phyloP scores from a whole-genome alignment of 768 basidiomycete genomes.

The Pleurotus giganteus region DNA sequence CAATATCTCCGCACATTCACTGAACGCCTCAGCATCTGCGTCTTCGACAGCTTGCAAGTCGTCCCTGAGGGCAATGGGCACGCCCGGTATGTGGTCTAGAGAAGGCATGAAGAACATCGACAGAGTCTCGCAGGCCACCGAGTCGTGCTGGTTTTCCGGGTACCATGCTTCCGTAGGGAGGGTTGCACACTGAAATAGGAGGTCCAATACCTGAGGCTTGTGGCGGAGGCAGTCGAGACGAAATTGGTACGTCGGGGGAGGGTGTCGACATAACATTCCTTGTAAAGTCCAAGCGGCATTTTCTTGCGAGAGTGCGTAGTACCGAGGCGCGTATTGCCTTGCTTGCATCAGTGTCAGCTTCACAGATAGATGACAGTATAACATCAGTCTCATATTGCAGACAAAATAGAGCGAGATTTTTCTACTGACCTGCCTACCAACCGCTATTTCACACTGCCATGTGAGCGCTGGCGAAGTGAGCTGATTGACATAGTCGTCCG shows the following conservation, averaged over 20 bases:
- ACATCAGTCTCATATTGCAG: not conserved
- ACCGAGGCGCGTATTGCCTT: conserved; percentile 19
- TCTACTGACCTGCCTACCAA: not conserved
- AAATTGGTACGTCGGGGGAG: conserved; percentile 17
- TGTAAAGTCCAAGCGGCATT: conserved; percentile 19
- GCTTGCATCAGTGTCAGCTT: conserved; percentile 19
- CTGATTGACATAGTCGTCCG: conserved; percentile 18
- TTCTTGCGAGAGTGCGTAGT: conserved; percentile 27
- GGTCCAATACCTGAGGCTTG: conserved; percentile 19
- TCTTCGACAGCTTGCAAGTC: conserved; percentile 14
- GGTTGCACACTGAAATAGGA: conserved; percentile 24
- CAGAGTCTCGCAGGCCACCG: conserved; percentile 22
- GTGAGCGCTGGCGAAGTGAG: conserved; percentile 19
- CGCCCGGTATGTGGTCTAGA: conserved; percentile 19
- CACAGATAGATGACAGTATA: not conserved
- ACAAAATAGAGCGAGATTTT: not conserved
- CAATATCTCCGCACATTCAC: conserved; percentile 20
- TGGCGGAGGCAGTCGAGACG: conserved; percentile 18
- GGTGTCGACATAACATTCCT: conserved; percentile 17
- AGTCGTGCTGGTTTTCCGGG: conserved; percentile 21
- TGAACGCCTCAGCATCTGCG: conserved; percentile 19
- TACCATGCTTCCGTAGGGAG: conserved; percentile 24
- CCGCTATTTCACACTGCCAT: conserved; percentile 23
- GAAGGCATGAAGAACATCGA: conserved; percentile 22
- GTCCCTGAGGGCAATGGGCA: conserved; percentile 14